Percentiles rank a stretch among this genome's conserved stretches.
phyloP scores from a whole-genome alignment of 805 yeast genomes.

The Myxozyma melibiosi region DNA sequence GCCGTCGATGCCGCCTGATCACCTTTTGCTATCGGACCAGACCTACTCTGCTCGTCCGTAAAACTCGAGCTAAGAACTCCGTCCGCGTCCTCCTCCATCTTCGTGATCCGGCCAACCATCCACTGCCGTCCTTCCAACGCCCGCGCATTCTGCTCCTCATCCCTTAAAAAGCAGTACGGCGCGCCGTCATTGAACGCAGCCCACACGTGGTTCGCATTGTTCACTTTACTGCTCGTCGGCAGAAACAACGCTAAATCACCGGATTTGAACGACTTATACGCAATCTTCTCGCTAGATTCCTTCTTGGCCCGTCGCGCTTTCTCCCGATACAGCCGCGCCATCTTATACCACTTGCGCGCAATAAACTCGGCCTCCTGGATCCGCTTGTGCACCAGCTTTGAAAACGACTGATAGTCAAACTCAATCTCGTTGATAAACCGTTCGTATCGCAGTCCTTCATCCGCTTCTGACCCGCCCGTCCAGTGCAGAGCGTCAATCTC shows the following conservation, averaged over 20 bases:
- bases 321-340: constrained; percentile 55
- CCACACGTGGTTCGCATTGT: constrained; percentile 60
- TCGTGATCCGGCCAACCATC: constrained; percentile 71
- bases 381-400: constrained; percentile 62
- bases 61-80: constrained; percentile 12
- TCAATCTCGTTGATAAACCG: constrained; percentile 36
- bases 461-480: constrained; percentile 41
- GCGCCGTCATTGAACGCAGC: constrained; percentile 92
- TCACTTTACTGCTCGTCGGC: constrained; percentile 58
- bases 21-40: not conserved
- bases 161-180: constrained; percentile 75
- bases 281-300: constrained; percentile 25
- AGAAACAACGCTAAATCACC: constrained; percentile 83
- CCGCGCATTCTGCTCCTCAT: constrained; percentile 39
- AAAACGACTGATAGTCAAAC: constrained; percentile 45
- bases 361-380: constrained; percentile 87
- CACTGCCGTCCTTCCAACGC: constrained; percentile 62
- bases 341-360: constrained; percentile 82
- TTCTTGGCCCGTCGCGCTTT: constrained; percentile 32
- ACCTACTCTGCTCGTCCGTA: not conserved
- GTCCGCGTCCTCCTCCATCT: constrained; percentile 59
- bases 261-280: constrained; percentile 52
- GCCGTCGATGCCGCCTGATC: not conserved
- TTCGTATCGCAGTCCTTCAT: constrained; percentile 18
- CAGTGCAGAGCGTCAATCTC: constrained; percentile 48